phyloP scores from a whole-genome alignment of 441 rosid species.

The Melastoma candidum region DNA sequence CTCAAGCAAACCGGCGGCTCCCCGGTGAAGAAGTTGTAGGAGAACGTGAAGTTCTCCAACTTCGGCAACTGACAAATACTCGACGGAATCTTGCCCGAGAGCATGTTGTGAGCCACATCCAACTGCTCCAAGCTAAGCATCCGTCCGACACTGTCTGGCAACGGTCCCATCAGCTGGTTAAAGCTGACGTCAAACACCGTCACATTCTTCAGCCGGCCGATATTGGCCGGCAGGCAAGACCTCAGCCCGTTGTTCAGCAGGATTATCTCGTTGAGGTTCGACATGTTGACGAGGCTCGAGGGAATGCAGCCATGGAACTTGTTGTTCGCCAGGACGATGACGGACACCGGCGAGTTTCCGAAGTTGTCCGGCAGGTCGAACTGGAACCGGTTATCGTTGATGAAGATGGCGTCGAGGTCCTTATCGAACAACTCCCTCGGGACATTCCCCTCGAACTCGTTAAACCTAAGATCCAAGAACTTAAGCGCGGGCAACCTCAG shows the following conservation, averaged over 20 bases:
- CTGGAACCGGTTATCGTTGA: conserved; percentile 68
- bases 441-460: conserved; percentile 78
- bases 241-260: conserved; percentile 45
- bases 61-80: conserved; percentile 46
- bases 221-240: conserved; percentile 68
- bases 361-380: conserved; percentile 36
- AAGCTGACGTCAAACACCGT: conserved; percentile 71
- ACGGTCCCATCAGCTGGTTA: conserved; percentile 59
- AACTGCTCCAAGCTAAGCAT: conserved; percentile 55
- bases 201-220: conserved; percentile 41
- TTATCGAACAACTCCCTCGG: conserved; percentile 63
- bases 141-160: conserved; percentile 58
- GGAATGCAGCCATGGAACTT: conserved; percentile 75
- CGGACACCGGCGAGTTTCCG: conserved; percentile 42
- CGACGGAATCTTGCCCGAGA: conserved; percentile 51
- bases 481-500: conserved; percentile 52
- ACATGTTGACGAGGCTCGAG: conserved; percentile 55
- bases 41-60: conserved; percentile 48
- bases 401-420: conserved; percentile 69
- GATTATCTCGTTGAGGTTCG: conserved; percentile 52
- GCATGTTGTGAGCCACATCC: conserved; percentile 54
- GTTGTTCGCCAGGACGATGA: conserved; percentile 76
- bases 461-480: conserved; percentile 71
- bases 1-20: conserved; percentile 32
- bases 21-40: conserved; percentile 60